Base-by-base conservation (phyloP, 2,329 filamentous ascomycete genomes). In the Lachnum nothofagi region DNA sequence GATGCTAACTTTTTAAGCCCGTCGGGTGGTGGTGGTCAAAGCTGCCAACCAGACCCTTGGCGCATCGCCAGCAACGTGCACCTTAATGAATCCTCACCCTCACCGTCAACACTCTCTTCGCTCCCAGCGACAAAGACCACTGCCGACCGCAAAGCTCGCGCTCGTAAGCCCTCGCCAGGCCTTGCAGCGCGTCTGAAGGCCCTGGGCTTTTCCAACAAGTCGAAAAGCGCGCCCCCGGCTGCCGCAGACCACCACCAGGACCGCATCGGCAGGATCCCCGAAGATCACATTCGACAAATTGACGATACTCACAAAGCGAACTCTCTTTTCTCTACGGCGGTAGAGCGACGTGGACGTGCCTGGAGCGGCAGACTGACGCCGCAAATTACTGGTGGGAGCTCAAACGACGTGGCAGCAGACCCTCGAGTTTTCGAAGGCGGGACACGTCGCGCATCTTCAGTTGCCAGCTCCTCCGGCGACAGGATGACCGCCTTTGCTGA, bases 261-360 rank as follows among this genome's bases (percentile, higher is more conserved):
- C 45, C 65, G 75, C 78, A 74, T 88, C 60, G 85, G 85, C 57
- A 81, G 85, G 52, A 80, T 89, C 46, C 76, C 85, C 60, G 82
- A 88, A 67, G 74, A 82, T 56, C 83, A 88, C 60, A 74, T 89
- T 49, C 78, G 80, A 58, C 75, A 82, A 61, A 77, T 89, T 60
- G 85, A 90, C 70, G 73, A 79, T 57, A 78, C 80, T 51, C 82
- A 86, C 64, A 76, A 77, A 57, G 76, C 79, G 51, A 73, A 73
- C 63, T 79, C 77, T 20, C 55, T 64, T 56, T 53, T 42, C 24
- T 63, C 63, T 54, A 72, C 72, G 56, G 72, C 70, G 57, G 72
- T 87, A 60, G 75, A 83, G 66, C 77, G 83, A 63, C 77, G 83
- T 61, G 85, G 85, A 64, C 80, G 82, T 63, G 78, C 84, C 60